Conservation (phyloP, 306 rosid species). For the Pterocarpus macrocarpus region DNA sequence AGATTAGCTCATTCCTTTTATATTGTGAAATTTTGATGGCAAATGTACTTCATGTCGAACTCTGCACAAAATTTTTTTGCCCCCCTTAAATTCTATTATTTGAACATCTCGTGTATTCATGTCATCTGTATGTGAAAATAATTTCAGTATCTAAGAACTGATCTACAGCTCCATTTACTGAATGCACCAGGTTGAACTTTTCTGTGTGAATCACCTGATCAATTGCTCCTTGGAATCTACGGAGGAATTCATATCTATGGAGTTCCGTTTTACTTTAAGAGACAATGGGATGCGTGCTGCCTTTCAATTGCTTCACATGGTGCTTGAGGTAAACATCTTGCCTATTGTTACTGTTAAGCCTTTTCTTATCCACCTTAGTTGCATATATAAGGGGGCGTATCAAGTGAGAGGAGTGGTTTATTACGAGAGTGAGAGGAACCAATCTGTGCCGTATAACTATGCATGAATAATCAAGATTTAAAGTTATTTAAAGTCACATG, state of each 20-base stretch:
- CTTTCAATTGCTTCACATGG: conserved; percentile 99
- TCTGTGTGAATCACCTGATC: conserved; percentile 94
- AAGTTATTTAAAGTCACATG: too few relatives aligned
- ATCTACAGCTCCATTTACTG: conserved; percentile 37
- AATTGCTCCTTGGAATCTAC: conserved; percentile 99
- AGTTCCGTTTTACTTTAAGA: conserved; percentile 96
- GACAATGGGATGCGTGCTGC: conserved; percentile 99
- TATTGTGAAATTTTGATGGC: conserved; percentile 33
- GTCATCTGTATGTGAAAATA: conserved; percentile 6
- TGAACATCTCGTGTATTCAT: conserved; percentile 22
- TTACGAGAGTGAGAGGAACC: too few relatives aligned
- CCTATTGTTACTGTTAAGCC: conserved; percentile 16
- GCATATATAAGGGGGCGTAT: background rate
- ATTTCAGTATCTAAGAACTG: conserved; percentile 28
- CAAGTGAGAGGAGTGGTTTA: too few relatives aligned
- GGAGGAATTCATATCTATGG: conserved; percentile 97
- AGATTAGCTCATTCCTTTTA: conserved; percentile 15
- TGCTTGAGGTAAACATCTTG: conserved; percentile 79
- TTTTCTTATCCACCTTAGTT: conserved; percentile 23
- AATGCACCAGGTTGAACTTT: conserved; percentile 86
- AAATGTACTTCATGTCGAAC: conserved; percentile 25
- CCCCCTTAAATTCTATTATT: conserved; percentile 16
- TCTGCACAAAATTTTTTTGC: background rate
- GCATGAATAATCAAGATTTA: too few relatives aligned
- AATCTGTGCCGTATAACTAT: too few relatives aligned